A percentile compares a stretch with the other conserved stretches of the same genome.
phyloP scores from a whole-genome alignment of 306 rosid genomes.

The Gastrolobium bilobum region DNA sequence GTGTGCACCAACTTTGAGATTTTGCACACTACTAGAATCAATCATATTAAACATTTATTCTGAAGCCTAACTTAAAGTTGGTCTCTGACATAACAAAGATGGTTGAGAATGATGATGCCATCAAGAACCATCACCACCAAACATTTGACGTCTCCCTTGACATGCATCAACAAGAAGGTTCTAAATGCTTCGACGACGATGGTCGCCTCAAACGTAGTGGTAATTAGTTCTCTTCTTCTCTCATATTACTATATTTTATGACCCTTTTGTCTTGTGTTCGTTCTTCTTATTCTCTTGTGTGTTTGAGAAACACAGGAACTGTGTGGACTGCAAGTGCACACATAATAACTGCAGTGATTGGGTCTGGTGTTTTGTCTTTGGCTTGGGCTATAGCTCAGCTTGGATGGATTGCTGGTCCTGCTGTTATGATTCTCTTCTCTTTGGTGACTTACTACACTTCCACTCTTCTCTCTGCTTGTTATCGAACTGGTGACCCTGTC shows the following conservation, averaged over 20 bases:
- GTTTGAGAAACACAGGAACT: slow-evolving; percentile 55
- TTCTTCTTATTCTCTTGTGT: background rate
- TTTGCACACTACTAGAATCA: background rate
- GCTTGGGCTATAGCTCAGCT: slow-evolving; percentile 94
- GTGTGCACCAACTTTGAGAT: slow-evolving; percentile 5
- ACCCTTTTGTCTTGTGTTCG: background rate
- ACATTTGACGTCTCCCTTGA: slow-evolving; percentile 63
- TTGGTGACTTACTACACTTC: slow-evolving; percentile 87
- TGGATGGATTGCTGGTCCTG: slow-evolving; percentile 94
- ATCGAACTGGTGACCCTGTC: slow-evolving; percentile 73
- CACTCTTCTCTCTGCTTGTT: slow-evolving; percentile 75
- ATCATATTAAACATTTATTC: background rate
- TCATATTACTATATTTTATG: background rate
- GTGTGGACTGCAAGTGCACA: slow-evolving; percentile 88
- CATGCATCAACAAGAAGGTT: slow-evolving; percentile 57
- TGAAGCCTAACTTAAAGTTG: slow-evolving; percentile 23
- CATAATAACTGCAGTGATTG: slow-evolving; percentile 88
- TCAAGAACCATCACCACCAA: slow-evolving; percentile 55
- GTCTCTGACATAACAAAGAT: slow-evolving; percentile 48
- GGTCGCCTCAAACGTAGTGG: slow-evolving; percentile 90
- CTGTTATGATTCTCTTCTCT: slow-evolving; percentile 75
- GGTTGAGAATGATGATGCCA: slow-evolving; percentile 58
- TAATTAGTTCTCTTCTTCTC: slow-evolving; percentile 21
- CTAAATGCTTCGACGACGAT: slow-evolving; percentile 82
- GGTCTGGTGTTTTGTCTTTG: slow-evolving; percentile 84